These are phyloP conservation scores for Xylaria bambusicola DNA, from an alignment of 495 filamentous ascomycete genomes.

Conservation along the genomic window DNA sequence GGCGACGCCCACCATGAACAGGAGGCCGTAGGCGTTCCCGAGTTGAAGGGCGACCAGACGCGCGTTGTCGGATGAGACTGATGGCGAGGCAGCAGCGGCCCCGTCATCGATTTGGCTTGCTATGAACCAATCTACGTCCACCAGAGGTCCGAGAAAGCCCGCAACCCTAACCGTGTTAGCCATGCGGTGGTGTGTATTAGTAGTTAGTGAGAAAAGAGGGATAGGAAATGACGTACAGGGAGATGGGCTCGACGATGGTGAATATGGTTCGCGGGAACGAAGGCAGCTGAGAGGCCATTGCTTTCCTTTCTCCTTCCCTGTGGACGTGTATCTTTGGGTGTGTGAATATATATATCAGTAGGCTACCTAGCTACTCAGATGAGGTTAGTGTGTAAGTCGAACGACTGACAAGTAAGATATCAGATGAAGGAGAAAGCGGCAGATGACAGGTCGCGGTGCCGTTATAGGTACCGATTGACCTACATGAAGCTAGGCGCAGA, in stretches of 20 bases:
- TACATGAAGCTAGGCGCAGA: neutral
- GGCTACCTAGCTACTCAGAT: neutral
- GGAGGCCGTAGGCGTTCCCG: conserved; percentile 66
- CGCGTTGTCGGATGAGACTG: conserved; percentile 31
- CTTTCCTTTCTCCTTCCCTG: neutral
- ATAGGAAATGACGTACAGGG: conserved; percentile 52
- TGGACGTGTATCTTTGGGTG: neutral
- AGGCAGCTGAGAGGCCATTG: conserved; percentile 56
- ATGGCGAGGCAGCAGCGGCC: conserved; percentile 12
- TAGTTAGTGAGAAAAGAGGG: conserved; percentile 10
- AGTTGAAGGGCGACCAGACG: conserved; percentile 53
- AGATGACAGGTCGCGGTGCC: neutral
- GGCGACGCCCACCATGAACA: conserved; percentile 62
- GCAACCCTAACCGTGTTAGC: conserved; percentile 38
- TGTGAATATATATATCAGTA: conserved; percentile 4
- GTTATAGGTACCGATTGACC: too few relatives aligned
- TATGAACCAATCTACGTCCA: conserved; percentile 61
- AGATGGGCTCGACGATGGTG: conserved; percentile 67
- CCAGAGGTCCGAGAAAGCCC: conserved; percentile 57
- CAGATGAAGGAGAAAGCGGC: neutral
- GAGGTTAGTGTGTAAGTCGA: neutral
- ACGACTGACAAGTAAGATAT: conserved; percentile 7
- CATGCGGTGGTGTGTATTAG: conserved; percentile 8
- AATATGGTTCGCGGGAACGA: conserved; percentile 56
- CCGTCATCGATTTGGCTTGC: conserved; percentile 54